Evolutionary conservation across 495 filamentous ascomycete species (phyloP).

Genomic region (Penicillium angulare): DNA sequence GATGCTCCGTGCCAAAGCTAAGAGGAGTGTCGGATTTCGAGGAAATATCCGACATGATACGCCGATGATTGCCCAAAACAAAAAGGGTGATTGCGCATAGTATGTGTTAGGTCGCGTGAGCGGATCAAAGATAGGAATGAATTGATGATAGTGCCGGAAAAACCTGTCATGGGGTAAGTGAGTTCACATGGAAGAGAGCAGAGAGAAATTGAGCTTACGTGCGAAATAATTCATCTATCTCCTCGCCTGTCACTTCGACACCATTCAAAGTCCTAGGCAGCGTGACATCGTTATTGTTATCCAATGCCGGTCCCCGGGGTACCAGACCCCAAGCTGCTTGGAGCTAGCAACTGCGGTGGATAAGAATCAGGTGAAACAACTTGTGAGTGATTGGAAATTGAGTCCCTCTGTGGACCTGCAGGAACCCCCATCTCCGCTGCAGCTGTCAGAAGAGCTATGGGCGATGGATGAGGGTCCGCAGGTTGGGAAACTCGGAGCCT

Average conservation of each 20-base stretch:
- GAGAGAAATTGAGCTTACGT: conserved; percentile 17
- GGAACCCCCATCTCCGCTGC: conserved; percentile 29
- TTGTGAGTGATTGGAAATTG: conserved; percentile 10
- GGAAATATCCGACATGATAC: conserved; percentile 37
- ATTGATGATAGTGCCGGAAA: conserved; percentile 44
- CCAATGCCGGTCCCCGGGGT: conserved; percentile 10
- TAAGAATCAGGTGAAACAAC: conserved; percentile 12
- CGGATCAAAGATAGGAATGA: conserved; percentile 46
- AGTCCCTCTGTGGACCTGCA: not conserved
- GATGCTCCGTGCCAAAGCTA: conserved; percentile 37
- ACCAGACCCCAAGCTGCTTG: not conserved
- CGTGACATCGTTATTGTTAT: conserved; percentile 15
- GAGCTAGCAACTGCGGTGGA: conserved; percentile 17
- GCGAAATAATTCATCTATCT: conserved; percentile 40
- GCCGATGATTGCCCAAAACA: conserved; percentile 52
- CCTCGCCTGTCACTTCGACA: conserved; percentile 22
- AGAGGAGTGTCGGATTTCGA: conserved; percentile 43
- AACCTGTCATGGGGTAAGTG: conserved; percentile 33
- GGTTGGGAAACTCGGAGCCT: conserved; percentile 28
- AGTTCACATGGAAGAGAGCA: not conserved
- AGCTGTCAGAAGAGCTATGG: conserved; percentile 30
- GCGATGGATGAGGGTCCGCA: conserved; percentile 21
- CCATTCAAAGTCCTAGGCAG: conserved; percentile 30
- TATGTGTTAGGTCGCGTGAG: conserved; percentile 39
- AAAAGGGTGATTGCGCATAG: conserved; percentile 43